Base-by-base conservation (phyloP, 257 asterid genomes). In the Solanum okadae region DNA sequence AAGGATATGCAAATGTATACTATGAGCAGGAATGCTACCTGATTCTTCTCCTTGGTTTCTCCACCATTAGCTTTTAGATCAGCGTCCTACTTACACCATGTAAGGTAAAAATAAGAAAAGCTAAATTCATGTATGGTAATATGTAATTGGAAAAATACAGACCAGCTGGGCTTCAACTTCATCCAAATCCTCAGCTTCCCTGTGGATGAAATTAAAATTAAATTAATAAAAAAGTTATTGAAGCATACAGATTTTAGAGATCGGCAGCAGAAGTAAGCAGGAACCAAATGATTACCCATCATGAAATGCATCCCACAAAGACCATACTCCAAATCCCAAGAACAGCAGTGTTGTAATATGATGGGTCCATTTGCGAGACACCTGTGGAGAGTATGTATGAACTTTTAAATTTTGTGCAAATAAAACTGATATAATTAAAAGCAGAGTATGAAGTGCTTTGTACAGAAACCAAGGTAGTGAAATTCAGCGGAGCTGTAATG, bases 121-220 rank as follows among this genome's bases (percentile, higher is more conserved):
- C 25, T 59, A 65, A 79, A 59, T 90, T 81, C 83, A 88, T 68
- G 84, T 33, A 49, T 31, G 87, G 86, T 77, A 76, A 75, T 34
- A 52, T 27, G 31, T 65, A 25, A 65, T 13, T 68, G 3, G 31
- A 33, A 46, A 87, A n/a, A 88, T 86, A 91, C 95, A 86, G 77
- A 97, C 99, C 98, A 97, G 91, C 92, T 96, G 92, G 31, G 96
- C 95, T 92, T 97, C 99, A 87, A 97, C 98, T 94, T 96, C 99
- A 83, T 90, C 98, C 75, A 95, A 91, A 16, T 97, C 99, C 87
- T 97, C 98, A 71, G 90, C 90, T 76, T 92, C 99, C 90, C 99
- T 97, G 93, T 86, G 71, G 65, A 81, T 37, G 70, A 88, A 79
- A 88, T 90, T 73, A 73, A 52, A 75, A 88, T 85, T 18, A 90